Conservation (phyloP, 2,329 filamentous ascomycete genomes). For the Pseudocercospora crystallina region DNA sequence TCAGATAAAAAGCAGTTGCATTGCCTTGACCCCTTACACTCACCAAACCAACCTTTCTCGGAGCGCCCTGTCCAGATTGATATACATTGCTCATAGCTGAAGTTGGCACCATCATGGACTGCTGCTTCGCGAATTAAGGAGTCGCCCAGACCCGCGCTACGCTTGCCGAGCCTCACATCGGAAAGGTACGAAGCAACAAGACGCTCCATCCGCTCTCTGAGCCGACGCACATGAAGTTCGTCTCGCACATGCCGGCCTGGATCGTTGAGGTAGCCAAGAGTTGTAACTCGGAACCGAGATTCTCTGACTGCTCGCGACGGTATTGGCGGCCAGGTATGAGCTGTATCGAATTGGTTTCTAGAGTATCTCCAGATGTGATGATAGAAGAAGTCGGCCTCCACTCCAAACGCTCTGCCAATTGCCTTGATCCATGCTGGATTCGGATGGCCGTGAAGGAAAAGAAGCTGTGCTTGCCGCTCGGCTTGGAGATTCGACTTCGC, state of each 20-base stretch:
- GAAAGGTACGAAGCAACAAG: background rate
- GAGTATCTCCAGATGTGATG: background rate
- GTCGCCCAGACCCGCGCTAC: background rate
- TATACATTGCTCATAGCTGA: constrained; percentile 5
- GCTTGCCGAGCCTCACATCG: background rate
- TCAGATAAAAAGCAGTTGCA: background rate
- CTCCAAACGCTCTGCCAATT: background rate
- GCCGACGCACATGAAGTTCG: background rate
- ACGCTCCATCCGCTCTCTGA: background rate
- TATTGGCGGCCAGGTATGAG: background rate
- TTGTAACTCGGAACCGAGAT: background rate
- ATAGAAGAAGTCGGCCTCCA: constrained; percentile 5
- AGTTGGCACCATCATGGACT: constrained; percentile 2
- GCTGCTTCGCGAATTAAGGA: background rate
- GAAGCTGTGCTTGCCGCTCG: background rate
- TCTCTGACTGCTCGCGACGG: background rate
- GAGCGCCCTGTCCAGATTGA: constrained; percentile 3
- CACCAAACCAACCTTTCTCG: constrained; percentile 3
- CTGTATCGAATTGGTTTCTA: background rate
- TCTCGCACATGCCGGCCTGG: background rate
- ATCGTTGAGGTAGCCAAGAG: background rate
- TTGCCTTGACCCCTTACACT: background rate
- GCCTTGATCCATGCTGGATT: constrained; percentile 1
- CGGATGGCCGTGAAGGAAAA: constrained; percentile 6
- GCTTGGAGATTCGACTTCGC: background rate